Base-by-base conservation (phyloP, 768 basidiomycete genomes). In the Suillus placidus region DNA sequence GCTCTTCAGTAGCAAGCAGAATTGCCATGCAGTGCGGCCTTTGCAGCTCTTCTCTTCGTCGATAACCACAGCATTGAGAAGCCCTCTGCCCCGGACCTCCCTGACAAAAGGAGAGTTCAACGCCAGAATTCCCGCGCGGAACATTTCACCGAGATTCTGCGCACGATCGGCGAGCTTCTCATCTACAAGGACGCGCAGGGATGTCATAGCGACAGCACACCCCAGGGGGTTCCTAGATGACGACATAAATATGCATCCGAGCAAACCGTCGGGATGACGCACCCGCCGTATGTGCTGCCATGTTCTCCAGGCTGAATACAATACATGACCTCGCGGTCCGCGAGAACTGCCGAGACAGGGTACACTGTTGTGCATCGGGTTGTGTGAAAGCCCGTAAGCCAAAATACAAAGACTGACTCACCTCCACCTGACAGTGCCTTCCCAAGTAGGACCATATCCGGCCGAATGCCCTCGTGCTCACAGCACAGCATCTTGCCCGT, bases 341-440 rank as follows among this genome's bases (percentile, higher is more conserved):
- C 91, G 38, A 99, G 85, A 23, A 99, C 96, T 16, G 93, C 95
- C 32, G 96, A 97, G 13, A 99, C 96, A 52, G 97, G 97, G 77
- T 97, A 98, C 66, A 98, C 93, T 94, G 68, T 26, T 60, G 4
- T 58, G 23, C 43, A 42, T 58, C 51, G 61, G 45, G 37, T 47
- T 49, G 55, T 37, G 58, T 72, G 56, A 74, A 32, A 52, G 3
- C 37, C 38, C n/a, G 23, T 10, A 60, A 64, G 35, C 68, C 23
- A 45, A 32, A 45, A 69, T 58, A 30, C 32, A 20, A 54, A 58
- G 66, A 23, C 18, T 9, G 6, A 81, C 89, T 70, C 61, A 94
- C 94, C 85, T 76, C 97, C 97, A 34, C 97, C 97, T 4, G 95
- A 97, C 8, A 99, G 86, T 0, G 97, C 97, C 79, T 99, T 99